Evolutionary conservation across 176 grass and related monocot genomes (phyloP), one percentile per base, ranked within the genome.

Genomic region (Guadua angustifolia): DNA sequence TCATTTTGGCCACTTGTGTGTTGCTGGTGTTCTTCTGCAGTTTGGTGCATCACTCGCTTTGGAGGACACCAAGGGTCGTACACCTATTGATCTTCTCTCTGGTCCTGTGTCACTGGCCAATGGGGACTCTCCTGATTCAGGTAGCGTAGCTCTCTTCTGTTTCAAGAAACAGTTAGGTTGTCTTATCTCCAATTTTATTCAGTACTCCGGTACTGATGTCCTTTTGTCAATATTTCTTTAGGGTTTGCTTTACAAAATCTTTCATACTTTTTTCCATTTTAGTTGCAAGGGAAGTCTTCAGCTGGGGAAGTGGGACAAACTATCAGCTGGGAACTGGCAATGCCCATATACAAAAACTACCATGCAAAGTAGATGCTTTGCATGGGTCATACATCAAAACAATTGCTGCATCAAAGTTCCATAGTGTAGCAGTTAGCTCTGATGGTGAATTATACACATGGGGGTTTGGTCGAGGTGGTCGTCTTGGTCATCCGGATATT

Each of bases 241-340:
- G 80, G 63, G 61, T 47, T 81, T 75, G 79, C 67, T 86, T 85
- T 83, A 72, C 21, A 22, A 43, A 81, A 83, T 79, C 26, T 40
- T 61, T 72, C 67, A 1, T 74, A 56, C 56, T 5, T 80, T 67
- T 89, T 86, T 77, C n/a, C 35, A 83, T 91, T 88, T 80, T 90
- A 99, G 96, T 94, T 94, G 70, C 90, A 57, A 99, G 86, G 1
- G 96, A 99, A 89, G 93, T 99, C 44, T 95, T 92, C 84, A 95
- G 96, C 80, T 99, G 93, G 96, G 96, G 96, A 89, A 99, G 96
- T 85, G 96, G 96, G 38, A 95, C 96, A 49, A 99, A 99, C 75
- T 99, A 94, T 90, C 96, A 99, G 80, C 86, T 99, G 61, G 96
- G 96, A 79, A 99, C 93, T 7, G 96, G 96, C 69, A 99, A 99